These are phyloP conservation scores for Pichia cabralensis DNA, from an alignment of 805 yeast genomes.

Conservation along the genomic window DNA sequence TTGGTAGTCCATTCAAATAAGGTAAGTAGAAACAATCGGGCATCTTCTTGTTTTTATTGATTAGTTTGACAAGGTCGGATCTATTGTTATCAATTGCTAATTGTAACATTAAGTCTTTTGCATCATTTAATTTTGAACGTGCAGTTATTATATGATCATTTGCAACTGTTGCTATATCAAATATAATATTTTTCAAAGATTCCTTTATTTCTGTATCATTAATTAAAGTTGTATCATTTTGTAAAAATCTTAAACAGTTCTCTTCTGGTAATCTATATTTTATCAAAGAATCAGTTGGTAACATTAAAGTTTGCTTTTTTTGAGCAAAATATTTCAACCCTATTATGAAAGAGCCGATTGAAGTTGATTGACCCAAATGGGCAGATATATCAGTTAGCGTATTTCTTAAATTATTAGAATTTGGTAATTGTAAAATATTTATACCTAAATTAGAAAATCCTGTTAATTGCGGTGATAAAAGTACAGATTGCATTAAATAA, in stretches of 20 bases:
- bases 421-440: constrained; percentile 37
- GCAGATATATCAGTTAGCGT: constrained; percentile 54
- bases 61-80: constrained; percentile 26
- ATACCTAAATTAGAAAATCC: constrained; percentile 38
- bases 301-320: constrained; percentile 37
- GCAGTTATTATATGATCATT: constrained; percentile 75
- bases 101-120: constrained; percentile 24
- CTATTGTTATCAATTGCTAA: not conserved
- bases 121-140: constrained; percentile 36
- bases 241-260: constrained; percentile 37
- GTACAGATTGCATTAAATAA: constrained; percentile 51
- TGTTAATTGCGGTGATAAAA: constrained; percentile 46
- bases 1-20: constrained; percentile 57
- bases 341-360: constrained; percentile 54
- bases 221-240: constrained; percentile 30
- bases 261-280: constrained; percentile 53
- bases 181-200: constrained; percentile 47
- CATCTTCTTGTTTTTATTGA: constrained; percentile 19
- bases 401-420: constrained; percentile 18
- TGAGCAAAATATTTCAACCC: constrained; percentile 50
- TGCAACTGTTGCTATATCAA: constrained; percentile 62
- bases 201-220: constrained; percentile 14
- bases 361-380: constrained; percentile 75
- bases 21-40: constrained; percentile 65
- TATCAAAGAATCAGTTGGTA: constrained; percentile 57